Evolutionary conservation across 805 yeast genomes (phyloP).

Genomic region (Metschnikowia lochheadii): DNA sequence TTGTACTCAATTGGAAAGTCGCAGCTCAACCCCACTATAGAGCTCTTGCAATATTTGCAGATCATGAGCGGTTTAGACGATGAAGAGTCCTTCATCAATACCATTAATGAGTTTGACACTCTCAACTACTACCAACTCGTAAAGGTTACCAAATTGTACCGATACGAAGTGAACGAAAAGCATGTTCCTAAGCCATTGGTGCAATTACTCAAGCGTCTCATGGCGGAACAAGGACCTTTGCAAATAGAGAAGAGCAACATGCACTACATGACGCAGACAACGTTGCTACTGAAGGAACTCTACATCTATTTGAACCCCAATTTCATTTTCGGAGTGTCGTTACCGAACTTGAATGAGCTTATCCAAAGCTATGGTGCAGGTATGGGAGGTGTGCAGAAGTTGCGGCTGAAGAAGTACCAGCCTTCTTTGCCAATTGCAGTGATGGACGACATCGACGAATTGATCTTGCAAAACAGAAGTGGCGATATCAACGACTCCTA

Average conservation of each 20-base stretch:
- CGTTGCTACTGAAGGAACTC: conserved; percentile 36
- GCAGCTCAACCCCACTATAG: conserved; percentile 69
- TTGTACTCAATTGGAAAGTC: conserved; percentile 60
- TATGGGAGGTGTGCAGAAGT: conserved; percentile 53
- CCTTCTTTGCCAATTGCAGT: conserved; percentile 71
- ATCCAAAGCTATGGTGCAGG: conserved; percentile 76
- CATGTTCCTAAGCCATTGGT: conserved; percentile 47
- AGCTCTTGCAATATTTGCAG: conserved; percentile 87
- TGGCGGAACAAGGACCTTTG: conserved; percentile 35
- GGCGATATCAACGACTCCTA: conserved; percentile 30
- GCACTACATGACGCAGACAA: conserved; percentile 39
- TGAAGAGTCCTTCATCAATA: conserved; percentile 56
- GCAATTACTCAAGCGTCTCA: conserved; percentile 28
- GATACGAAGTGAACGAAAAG: conserved; percentile 78
- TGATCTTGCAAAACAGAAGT: conserved; percentile 32
- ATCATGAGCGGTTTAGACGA: conserved; percentile 69
- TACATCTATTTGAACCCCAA: conserved; percentile 51
- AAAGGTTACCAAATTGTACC: conserved; percentile 68
- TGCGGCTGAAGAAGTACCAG: conserved; percentile 54
- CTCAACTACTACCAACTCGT: conserved; percentile 68
- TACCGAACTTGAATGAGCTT: conserved; percentile 74
- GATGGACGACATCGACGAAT: conserved; percentile 67
- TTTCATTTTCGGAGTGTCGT: conserved; percentile 49
- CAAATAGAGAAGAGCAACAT: conserved; percentile 26
- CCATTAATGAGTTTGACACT: conserved; percentile 48